Percentiles rank a stretch among this genome's conserved stretches.
Conservation (phyloP, 306 rosid genomes). For the Spatholobus suberectus region DNA sequence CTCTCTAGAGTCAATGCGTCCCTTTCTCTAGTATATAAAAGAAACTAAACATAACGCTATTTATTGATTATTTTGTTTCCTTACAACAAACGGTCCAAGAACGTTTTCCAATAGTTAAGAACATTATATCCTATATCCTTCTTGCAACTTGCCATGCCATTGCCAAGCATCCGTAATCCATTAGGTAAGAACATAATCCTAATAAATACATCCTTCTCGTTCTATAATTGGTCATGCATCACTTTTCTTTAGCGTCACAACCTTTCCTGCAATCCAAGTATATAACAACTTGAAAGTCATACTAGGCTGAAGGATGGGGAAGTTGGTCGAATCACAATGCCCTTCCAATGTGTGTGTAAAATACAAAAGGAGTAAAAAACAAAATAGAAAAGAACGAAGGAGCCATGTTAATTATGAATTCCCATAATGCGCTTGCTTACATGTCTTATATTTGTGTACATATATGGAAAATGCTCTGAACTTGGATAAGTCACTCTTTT, state of each 20-base stretch:
- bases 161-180: no score
- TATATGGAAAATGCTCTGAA: constrained; percentile 11
- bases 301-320: background rate
- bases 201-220: background rate
- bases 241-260: background rate
- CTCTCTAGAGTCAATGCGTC: no score
- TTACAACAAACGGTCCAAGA: no score
- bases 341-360: background rate
- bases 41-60: no score
- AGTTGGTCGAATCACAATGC: background rate
- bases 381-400: background rate
- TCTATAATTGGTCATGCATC: background rate
- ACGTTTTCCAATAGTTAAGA: no score
- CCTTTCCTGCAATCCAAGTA: background rate
- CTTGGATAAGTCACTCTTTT: background rate
- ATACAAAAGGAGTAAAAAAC: background rate
- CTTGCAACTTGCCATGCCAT: no score
- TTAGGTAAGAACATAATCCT: background rate
- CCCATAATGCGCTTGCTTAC: background rate
- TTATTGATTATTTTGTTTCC: no score
- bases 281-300: background rate
- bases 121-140: no score
- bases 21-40: no score
- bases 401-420: constrained; percentile 9
- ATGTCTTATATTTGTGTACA: constrained; percentile 11